Evolutionary conservation across 306 rosid species (phyloP), one percentile per base, ranked within the genome.

Genomic region (Prunus salicina): DNA sequence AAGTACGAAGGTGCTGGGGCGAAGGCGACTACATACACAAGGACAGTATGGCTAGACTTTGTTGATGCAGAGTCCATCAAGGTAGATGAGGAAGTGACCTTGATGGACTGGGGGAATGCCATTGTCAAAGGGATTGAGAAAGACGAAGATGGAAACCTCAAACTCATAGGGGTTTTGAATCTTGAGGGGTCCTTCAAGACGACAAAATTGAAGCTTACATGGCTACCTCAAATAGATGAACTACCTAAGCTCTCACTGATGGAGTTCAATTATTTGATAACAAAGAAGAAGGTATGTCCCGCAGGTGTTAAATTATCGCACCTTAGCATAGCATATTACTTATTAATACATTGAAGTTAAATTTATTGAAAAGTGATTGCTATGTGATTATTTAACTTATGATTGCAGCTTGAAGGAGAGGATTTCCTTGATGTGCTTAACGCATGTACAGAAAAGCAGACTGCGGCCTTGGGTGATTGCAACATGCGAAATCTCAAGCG

Each of bases 61-160:
- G 88, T 87, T 30, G 99, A 95, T 71, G 97, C 99, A 16, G 87
- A 64, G 77, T 73, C 81, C 30, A 74, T 95, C 60, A 69, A 89
- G 38, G 86, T 73, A 6, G 97, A 89, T 8, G 97, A 92, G 86
- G 99, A 92, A 77, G 87, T 95, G 55, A 92, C 96, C 15, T 77
- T 92, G 71, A 95, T 95, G 98, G 98, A 92, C 79, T 95, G 97
- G 99, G 97, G 93, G 53, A 95, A 90, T 85, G 99, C 97, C 64
- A 84, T 95, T 25, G 85, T 92, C 28, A 87, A 88, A 82, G 86
- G 78, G 76, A 85, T 90, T 67, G 86, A 85, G 79, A 95, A 83
- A 83, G 93, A 90, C 81, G 81, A 84, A 73, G 86, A 84, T 63
- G 97, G 97, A 67, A 85, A 81, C 25, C 76, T 95, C 72, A 84